Evolutionary conservation across 495 filamentous ascomycete genomes (phyloP), one percentile per base, ranked within the genome.

Genomic region (Penicillium malachiteum): DNA sequence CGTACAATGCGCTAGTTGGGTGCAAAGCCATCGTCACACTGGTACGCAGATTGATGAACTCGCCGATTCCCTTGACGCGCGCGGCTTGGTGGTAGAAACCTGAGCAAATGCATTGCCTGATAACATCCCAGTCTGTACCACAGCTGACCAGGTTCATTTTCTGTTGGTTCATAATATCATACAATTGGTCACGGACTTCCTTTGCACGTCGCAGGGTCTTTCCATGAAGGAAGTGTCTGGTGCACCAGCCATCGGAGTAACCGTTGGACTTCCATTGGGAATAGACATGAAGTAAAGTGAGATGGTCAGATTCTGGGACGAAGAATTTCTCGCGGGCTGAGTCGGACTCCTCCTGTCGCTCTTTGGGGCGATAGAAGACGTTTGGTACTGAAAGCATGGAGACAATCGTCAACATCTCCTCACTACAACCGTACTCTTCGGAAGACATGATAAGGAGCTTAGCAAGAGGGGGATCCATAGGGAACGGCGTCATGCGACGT

Each of bases 31-130:
- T 89, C 9, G 89, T 92, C 7, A 99, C 92, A 58, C 87, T 91
- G 0, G 95, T 99, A 44, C 95, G 85, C 30, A 99, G 78, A 71
- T 97, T 99, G 76, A 95, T 85, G 70, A 97, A 99, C 73, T 97
- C 95, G 49, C 92, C 94, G 48, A 97, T 90, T 1, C 95, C 95
- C 75, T 96, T 96, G 34, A 94, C 91, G 58, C 91, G 90, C 9
- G 95, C 95, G n/a, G 95, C 93, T 72, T 99, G 95, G 61, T 97
- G 94, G 69, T 96, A 99, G 73, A 93, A 99, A 8, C 95, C 95
- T 0, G 88, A 91, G 74, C 95, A 97, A 57, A 99, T 96, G 67
- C 94, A 97, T 73, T 96, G 93, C 48, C 95, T 85, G 59, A 97
- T 89, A 10, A 91, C 73, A 63, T 99, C 95, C 90, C 95, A 97